Conservation (phyloP, 768 basidiomycete species). For the Lactarius hatsudake region DNA sequence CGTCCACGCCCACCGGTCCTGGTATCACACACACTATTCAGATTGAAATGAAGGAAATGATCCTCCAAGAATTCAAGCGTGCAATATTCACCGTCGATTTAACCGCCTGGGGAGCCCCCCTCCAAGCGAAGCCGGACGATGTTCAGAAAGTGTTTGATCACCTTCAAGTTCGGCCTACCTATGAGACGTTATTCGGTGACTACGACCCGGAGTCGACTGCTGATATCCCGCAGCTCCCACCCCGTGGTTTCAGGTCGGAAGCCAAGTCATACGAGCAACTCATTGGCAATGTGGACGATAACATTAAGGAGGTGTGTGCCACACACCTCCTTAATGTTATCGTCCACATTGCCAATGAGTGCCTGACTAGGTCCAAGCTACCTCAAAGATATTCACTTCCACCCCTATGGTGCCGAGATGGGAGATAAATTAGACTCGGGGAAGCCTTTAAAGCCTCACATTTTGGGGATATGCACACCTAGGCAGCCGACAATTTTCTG, state of each 20-base stretch:
- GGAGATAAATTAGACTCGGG: not conserved
- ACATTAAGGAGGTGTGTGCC: no score
- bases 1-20: not conserved
- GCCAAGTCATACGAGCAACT: not conserved
- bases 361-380: not conserved
- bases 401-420: not conserved
- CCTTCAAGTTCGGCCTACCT: not conserved
- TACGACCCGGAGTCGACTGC: not conserved
- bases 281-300: no score
- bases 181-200: not conserved
- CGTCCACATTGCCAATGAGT: not conserved
- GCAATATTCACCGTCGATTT: not conserved
- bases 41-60: not conserved
- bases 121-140: not conserved
- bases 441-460: not conserved
- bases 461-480: not conserved
- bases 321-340: not conserved
- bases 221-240: not conserved
- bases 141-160: not conserved
- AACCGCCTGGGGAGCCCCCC: not conserved
- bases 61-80: not conserved
- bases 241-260: not conserved
- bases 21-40: not conserved
- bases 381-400: not conserved
- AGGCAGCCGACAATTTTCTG: not conserved